A percentile compares a stretch with the other conserved stretches of the same genome.
phyloP scores from a whole-genome alignment of 1,139 yeast genomes.

The Zygoascus hellenicus region DNA sequence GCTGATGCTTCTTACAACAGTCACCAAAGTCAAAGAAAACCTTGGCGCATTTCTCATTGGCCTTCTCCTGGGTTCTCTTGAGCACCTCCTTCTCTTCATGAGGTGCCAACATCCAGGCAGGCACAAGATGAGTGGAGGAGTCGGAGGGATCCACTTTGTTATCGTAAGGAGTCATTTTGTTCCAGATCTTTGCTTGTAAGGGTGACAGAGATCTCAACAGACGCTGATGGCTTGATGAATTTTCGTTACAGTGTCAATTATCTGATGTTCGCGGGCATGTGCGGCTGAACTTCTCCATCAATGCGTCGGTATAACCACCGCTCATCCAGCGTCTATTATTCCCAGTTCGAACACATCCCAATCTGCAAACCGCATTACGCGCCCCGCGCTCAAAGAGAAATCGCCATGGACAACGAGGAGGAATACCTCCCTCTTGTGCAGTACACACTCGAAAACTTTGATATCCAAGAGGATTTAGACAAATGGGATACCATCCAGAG shows the following conservation, averaged over 20 bases:
- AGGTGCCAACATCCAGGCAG: constrained; percentile 82
- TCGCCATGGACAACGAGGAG: constrained; percentile 11
- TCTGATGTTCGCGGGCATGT: too few relatives aligned
- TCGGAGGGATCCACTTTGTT: constrained; percentile 1
- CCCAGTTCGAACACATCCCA: too few relatives aligned
- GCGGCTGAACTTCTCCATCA: too few relatives aligned
- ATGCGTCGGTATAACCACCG: too few relatives aligned
- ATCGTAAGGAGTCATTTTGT: background rate
- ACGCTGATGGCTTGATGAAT: too few relatives aligned
- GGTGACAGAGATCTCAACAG: too few relatives aligned
- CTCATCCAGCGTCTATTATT: too few relatives aligned
- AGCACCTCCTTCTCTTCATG: constrained; percentile 78
- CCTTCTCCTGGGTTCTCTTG: constrained; percentile 67
- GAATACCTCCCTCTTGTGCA: constrained; percentile 14
- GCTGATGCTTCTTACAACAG: constrained; percentile 50
- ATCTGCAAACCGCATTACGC: too few relatives aligned
- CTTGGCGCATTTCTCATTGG: constrained; percentile 68
- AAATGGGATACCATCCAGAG: constrained; percentile 22
- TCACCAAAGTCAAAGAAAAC: constrained; percentile 41
- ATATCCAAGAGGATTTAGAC: constrained; percentile 45
- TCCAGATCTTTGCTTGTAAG: too few relatives aligned
- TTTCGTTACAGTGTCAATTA: too few relatives aligned
- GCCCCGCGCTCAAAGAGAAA: too few relatives aligned
- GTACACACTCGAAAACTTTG: constrained; percentile 44
- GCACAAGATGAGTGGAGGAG: constrained; percentile 29